Evolutionary conservation across 2,329 filamentous ascomycete genomes (phyloP).

Genomic region (Ascochyta pisi): DNA sequence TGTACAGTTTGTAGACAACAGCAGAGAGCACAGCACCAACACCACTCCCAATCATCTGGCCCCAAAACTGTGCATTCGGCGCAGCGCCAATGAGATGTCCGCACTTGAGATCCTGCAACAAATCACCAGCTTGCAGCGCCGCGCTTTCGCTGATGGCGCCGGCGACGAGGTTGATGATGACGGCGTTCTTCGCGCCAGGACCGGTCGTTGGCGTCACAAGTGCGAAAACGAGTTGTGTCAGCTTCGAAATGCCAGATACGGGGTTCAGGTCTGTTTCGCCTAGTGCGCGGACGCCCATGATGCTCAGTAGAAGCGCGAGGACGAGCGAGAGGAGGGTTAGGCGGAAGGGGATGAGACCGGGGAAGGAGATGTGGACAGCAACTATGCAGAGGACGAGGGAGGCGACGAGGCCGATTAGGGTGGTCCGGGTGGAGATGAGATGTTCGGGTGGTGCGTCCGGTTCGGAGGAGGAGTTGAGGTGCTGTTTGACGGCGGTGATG

Average conservation of each 20-base stretch:
- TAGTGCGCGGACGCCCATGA: conserved; percentile 70
- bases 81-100: conserved; percentile 91
- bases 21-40: conserved; percentile 87
- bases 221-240: conserved; percentile 95
- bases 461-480: conserved; percentile 49
- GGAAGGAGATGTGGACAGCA: conserved; percentile 84
- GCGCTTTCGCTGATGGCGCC: conserved; percentile 86
- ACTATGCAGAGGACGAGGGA: conserved; percentile 81
- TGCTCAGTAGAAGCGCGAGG: conserved; percentile 71
- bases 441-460: conserved; percentile 86
- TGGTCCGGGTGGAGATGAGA: conserved; percentile 74
- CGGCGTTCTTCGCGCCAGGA: conserved; percentile 68
- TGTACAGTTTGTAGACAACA: conserved; percentile 87
- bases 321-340: conserved; percentile 86
- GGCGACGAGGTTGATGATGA: conserved; percentile 94
- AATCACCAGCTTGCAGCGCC: conserved; percentile 91
- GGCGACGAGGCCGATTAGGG: conserved; percentile 75
- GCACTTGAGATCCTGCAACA: conserved; percentile 97
- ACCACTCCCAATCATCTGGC: conserved; percentile 88
- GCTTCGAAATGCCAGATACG: conserved; percentile 93
- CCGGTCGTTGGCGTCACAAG: conserved; percentile 76
- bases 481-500: conserved; percentile 40
- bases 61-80: conserved; percentile 95
- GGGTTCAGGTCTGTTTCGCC: conserved; percentile 94
- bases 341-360: conserved; percentile 77